phyloP scores from a whole-genome alignment of 2,329 filamentous ascomycete species.

The Ceratocystis papillata region DNA sequence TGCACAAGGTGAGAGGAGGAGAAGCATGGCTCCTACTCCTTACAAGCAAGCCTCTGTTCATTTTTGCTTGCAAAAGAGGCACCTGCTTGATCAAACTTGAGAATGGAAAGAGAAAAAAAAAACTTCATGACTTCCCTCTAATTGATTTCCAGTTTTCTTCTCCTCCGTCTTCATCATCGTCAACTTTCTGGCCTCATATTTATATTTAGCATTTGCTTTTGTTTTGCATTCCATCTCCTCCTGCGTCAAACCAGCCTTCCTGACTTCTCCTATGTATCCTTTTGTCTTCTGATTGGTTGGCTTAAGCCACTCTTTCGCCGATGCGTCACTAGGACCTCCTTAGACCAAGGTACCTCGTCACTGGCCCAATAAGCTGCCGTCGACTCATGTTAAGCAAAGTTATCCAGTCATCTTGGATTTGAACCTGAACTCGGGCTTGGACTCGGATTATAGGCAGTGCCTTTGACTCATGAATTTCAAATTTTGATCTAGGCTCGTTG shows the following conservation, averaged over 20 bases:
- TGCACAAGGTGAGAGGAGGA: neutral
- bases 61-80: neutral
- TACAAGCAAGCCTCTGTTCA: neutral
- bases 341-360: neutral
- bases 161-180: slow-evolving; percentile 33
- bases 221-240: neutral
- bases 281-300: slow-evolving; percentile 14
- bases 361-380: neutral
- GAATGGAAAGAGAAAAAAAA: neutral
- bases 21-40: neutral
- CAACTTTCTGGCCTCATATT: slow-evolving; percentile 1
- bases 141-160: neutral
- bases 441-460: neutral
- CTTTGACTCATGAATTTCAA: neutral
- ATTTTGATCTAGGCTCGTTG: neutral
- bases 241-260: neutral
- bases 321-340: slow-evolving; percentile 18
- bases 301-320: slow-evolving; percentile 3
- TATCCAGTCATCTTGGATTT: neutral
- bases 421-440: neutral
- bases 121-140: neutral
- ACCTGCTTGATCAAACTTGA: neutral
- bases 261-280: neutral
- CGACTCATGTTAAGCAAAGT: neutral
- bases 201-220: neutral